Conservation (phyloP, 2,329 filamentous ascomycete genomes). For the Penicillium sp. region DNA sequence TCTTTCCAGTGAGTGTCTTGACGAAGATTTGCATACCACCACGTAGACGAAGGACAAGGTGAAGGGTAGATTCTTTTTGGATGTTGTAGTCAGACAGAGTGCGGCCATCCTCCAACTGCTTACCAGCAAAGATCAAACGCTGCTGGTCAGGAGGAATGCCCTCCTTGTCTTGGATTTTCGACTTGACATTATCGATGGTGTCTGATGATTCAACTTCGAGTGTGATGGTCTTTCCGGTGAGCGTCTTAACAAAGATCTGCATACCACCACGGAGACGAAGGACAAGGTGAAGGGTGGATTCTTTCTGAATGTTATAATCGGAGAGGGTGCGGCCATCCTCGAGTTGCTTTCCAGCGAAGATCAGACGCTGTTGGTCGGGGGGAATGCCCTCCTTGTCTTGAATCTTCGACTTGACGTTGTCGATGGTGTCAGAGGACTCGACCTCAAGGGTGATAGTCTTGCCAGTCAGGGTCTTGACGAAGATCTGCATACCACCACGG, state of each 20-base stretch:
- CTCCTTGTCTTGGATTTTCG: conserved; percentile 76
- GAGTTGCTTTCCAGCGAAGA: conserved; percentile 94
- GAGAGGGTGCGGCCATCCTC: conserved; percentile 88
- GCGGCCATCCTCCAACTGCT: conserved; percentile 15
- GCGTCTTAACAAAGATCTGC: conserved; percentile 56
- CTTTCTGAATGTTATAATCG: conserved; percentile 96
- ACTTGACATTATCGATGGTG: conserved; percentile 92
- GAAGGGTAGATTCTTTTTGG: conserved; percentile 82
- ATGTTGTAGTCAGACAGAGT: conserved; percentile 91
- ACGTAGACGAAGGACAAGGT: conserved; percentile 75
- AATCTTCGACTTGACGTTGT: conserved; percentile 16
- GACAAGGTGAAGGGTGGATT: conserved; percentile 79
- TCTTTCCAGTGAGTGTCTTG: conserved; percentile 74
- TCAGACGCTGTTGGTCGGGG: conserved; percentile 91
- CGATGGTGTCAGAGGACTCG: conserved; percentile 15
- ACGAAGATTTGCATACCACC: conserved; percentile 84
- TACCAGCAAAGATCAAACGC: conserved; percentile 15
- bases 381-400: conserved; percentile 98
- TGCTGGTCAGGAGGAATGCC: conserved; percentile 76
- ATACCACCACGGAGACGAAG: conserved; percentile 81
- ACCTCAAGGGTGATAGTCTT: conserved; percentile 72
- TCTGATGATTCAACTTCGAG: conserved; percentile 84
- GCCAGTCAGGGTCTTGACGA: conserved; percentile 89
- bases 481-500: conserved; percentile 62
- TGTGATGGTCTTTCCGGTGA: conserved; percentile 87